Conservation (phyloP, 257 asterid genomes). For the Agastache rugosa region DNA sequence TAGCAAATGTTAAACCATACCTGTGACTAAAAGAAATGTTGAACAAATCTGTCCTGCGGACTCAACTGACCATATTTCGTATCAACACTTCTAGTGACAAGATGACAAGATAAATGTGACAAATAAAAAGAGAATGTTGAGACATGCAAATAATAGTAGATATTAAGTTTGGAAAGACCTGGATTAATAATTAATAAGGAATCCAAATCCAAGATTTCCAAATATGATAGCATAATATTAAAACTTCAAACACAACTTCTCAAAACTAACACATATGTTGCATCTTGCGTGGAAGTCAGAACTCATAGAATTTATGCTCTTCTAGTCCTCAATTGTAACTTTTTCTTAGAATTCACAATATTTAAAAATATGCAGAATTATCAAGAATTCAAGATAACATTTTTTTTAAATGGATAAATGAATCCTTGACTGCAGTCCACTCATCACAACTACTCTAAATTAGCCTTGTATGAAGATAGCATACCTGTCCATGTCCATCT, state of each 20-base stretch:
- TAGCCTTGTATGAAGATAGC: not conserved
- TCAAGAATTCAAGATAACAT: not conserved
- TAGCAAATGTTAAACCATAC: no score
- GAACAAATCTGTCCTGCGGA: slow-evolving; percentile 85
- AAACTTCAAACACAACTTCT: not conserved
- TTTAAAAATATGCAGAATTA: not conserved
- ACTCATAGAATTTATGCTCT: not conserved
- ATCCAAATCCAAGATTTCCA: no score
- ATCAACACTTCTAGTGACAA: slow-evolving; percentile 82
- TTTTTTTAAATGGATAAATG: not conserved
- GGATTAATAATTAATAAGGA: no score
- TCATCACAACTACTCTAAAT: not conserved
- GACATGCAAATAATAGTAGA: no score
- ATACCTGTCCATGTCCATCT: slow-evolving; percentile 97
- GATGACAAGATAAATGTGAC: not conserved
- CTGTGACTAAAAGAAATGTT: no score
- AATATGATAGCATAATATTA: not conserved
- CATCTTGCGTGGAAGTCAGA: not conserved
- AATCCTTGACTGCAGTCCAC: not conserved
- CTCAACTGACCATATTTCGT: slow-evolving; percentile 72
- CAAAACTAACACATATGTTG: not conserved
- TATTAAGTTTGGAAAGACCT: no score
- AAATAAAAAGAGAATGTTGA: not conserved
- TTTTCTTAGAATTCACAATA: slow-evolving; percentile 6
- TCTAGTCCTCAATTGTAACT: not conserved